phyloP scores from a whole-genome alignment of 345 rosid genomes.

The Citrus unshiu region DNA sequence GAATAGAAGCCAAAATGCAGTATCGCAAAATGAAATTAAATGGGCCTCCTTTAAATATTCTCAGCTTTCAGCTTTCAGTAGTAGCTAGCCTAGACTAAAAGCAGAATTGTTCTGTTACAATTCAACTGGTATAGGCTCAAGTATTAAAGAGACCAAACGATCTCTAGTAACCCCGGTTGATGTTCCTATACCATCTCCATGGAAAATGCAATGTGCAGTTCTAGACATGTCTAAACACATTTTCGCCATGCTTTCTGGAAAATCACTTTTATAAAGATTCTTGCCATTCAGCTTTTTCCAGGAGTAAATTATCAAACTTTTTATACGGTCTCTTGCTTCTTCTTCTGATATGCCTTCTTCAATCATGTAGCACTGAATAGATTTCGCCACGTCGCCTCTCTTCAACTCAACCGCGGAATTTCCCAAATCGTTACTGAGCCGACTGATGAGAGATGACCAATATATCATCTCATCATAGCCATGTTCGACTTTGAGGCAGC shows the following conservation, averaged over 20 bases:
- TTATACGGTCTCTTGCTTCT: slow-evolving; percentile 14
- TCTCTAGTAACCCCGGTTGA: slow-evolving; percentile 3
- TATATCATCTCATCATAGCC: background rate
- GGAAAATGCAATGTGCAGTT: slow-evolving; percentile 8
- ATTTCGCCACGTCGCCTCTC: slow-evolving; percentile 14
- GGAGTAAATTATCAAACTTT: background rate
- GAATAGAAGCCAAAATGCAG: too few species aligned
- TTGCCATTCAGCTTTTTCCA: slow-evolving; percentile 12
- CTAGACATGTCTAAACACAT: slow-evolving; percentile 9
- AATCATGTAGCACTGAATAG: slow-evolving; percentile 10
- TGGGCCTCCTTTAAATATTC: too few species aligned
- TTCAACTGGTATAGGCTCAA: background rate
- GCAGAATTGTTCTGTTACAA: too few species aligned
- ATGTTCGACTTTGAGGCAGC: background rate
- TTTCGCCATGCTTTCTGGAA: background rate
- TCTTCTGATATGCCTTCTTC: background rate
- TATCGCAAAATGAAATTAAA: too few species aligned
- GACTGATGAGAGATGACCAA: slow-evolving; percentile 1
- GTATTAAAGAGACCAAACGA: background rate
- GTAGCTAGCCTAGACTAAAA: too few species aligned
- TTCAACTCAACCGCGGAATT: slow-evolving; percentile 4
- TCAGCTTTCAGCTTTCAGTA: too few species aligned
- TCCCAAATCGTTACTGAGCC: background rate
- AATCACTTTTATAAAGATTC: background rate
- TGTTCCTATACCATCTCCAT: slow-evolving; percentile 19